phyloP scores from a whole-genome alignment of 2,329 filamentous ascomycete species.

The Graphium sp. region DNA sequence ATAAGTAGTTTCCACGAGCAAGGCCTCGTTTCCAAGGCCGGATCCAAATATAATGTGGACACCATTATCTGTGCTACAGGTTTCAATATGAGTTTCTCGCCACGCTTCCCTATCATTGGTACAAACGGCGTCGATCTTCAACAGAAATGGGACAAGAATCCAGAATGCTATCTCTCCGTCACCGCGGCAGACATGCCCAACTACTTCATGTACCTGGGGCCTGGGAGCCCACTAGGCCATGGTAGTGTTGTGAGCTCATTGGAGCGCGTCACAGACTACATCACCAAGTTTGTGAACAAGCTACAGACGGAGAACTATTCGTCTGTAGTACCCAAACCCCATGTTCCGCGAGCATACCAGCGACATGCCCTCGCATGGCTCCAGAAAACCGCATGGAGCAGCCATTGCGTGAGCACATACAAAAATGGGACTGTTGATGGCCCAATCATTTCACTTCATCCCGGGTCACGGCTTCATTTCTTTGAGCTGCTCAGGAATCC shows the following conservation, averaged over 20 bases:
- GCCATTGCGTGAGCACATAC: constrained; percentile 6
- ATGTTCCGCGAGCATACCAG: constrained; percentile 3
- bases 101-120: constrained; percentile 10
- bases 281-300: no score
- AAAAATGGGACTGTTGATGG: constrained; percentile 6
- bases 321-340: constrained; percentile 1
- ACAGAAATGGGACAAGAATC: constrained; percentile 10
- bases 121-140: constrained; percentile 6
- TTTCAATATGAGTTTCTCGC: constrained; percentile 12
- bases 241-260: neutral
- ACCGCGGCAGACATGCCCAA: constrained; percentile 12
- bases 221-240: neutral
- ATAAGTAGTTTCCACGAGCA: constrained; percentile 5
- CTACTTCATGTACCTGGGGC: constrained; percentile 3
- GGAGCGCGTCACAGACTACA: no score
- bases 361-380: constrained; percentile 2
- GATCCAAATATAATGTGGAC: constrained; percentile 5
- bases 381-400: constrained; percentile 3
- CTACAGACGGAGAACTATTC: constrained; percentile 7
- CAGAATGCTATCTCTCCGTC: constrained; percentile 11
- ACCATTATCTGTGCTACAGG: constrained; percentile 7
- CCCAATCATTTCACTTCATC: constrained; percentile 6
- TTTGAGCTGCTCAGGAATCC: constrained; percentile 7
- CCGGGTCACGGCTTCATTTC: constrained; percentile 8
- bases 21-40: constrained; percentile 5